Conservation (phyloP, 768 basidiomycete species). For the Vishniacozyma victoriae region DNA sequence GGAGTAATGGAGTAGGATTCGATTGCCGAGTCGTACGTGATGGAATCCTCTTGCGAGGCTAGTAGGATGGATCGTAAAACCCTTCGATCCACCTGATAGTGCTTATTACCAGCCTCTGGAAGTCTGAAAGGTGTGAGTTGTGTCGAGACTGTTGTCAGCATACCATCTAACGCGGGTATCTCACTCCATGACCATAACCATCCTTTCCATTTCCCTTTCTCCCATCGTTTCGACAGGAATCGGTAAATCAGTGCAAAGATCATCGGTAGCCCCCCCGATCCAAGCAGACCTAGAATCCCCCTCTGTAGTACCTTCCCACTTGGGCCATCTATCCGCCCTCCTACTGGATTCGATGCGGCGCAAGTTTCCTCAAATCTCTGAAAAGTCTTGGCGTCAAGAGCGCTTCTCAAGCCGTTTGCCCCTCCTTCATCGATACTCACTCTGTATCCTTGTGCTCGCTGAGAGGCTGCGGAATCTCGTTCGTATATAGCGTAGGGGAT, state of each 20-base stretch:
- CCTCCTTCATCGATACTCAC: conserved; percentile 8
- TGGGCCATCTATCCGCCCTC: conserved; percentile 6
- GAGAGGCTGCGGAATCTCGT: conserved; percentile 1
- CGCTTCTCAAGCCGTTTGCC: background rate
- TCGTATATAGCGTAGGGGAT: conserved; percentile 16
- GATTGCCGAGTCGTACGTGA: conserved; percentile 5
- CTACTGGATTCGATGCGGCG: background rate
- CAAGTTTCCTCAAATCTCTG: conserved; percentile 10
- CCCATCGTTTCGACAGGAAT: background rate
- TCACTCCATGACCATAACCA: background rate
- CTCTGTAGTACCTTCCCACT: conserved; percentile 1
- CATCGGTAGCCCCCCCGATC: conserved; percentile 4
- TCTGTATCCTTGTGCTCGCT: conserved; percentile 16
- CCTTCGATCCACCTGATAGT: conserved; percentile 10
- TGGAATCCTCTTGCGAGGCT: background rate
- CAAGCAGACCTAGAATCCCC: background rate
- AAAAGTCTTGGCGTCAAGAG: conserved; percentile 1
- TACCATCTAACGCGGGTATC: background rate
- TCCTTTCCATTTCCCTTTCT: background rate
- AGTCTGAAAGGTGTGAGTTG: background rate
- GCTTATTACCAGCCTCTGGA: background rate
- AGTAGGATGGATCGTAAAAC: conserved; percentile 10
- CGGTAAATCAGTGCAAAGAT: background rate
- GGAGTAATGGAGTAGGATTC: conserved; percentile 5
- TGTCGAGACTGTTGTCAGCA: background rate